phyloP scores from a whole-genome alignment of 371 early-diverging fungal species.

The Mucor lusitanicus region DNA sequence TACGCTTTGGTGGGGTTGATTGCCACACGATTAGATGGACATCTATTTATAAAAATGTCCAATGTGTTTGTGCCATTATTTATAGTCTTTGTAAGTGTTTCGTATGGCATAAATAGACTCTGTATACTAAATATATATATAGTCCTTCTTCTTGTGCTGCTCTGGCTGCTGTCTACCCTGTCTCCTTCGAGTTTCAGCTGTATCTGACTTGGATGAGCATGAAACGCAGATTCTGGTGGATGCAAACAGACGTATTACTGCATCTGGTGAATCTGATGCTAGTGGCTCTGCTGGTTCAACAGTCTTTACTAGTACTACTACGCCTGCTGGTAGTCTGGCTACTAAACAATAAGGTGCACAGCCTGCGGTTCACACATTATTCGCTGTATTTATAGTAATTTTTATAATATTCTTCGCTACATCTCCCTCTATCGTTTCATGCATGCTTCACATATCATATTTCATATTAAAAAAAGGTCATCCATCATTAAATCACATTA shows the following conservation, averaged over 20 bases:
- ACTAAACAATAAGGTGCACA: not conserved
- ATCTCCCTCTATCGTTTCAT: not conserved
- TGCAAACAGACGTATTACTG: conserved; percentile 30
- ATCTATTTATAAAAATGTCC: conserved; percentile 50
- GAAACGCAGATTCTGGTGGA: conserved; percentile 27
- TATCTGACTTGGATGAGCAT: conserved; percentile 33
- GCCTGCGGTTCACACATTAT: not conserved
- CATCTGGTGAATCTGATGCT: conserved; percentile 16
- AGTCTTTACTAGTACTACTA: not conserved
- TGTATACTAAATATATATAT: not conserved
- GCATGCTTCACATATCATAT: not conserved
- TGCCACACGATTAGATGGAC: conserved; percentile 62
- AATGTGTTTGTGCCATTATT: conserved; percentile 83
- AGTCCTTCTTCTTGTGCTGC: conserved; percentile 67
- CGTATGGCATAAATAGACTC: not conserved
- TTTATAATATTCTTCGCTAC: not conserved
- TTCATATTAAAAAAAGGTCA: not conserved
- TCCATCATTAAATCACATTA: not conserved
- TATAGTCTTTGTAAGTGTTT: conserved; percentile 58
- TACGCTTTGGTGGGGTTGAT: conserved; percentile 78
- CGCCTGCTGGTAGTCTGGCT: not conserved
- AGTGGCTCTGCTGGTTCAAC: not conserved
- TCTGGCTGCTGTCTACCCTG: conserved; percentile 79
- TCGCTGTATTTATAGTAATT: not conserved
- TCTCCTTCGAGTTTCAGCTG: conserved; percentile 34